phyloP scores from a whole-genome alignment of 441 rosid genomes.

The Populus hybrid region DNA sequence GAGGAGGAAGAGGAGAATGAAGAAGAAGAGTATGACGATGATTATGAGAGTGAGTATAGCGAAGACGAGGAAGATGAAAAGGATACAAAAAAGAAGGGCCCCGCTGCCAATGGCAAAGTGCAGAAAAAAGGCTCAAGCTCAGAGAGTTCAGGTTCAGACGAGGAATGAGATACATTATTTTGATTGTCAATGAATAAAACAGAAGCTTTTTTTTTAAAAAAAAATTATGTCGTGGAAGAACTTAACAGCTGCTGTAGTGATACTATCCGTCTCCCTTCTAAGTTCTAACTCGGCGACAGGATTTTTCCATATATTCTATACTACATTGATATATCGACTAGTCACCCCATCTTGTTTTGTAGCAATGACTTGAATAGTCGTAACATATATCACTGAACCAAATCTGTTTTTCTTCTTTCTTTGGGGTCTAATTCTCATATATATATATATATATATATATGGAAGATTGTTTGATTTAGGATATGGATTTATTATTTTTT shows the following conservation, averaged over 20 bases:
- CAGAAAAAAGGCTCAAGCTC: constrained; percentile 53
- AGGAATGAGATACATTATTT: constrained; percentile 43
- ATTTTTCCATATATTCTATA: not conserved
- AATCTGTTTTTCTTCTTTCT: no score
- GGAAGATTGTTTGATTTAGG: not conserved
- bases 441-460: no score
- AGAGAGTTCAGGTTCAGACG: constrained; percentile 71
- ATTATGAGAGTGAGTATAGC: constrained; percentile 92
- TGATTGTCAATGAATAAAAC: constrained; percentile 17
- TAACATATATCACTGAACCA: no score
- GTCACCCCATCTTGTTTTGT: no score
- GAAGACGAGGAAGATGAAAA: constrained; percentile 84
- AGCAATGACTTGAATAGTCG: no score
- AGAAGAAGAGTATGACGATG: constrained; percentile 84
- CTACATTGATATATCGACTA: not conserved
- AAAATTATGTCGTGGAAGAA: constrained; percentile 8
- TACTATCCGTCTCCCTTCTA: not conserved
- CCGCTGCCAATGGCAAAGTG: constrained; percentile 47
- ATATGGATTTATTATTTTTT: not conserved
- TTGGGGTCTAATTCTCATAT: no score
- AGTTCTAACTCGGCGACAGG: not conserved
- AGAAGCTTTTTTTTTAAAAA: not conserved
- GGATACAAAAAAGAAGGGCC: constrained; percentile 58
- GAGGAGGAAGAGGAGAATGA: constrained; percentile 94
- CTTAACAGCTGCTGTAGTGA: not conserved